Base-by-base conservation (phyloP, 2,329 filamentous ascomycete genomes). In the Fonsecaea erecta region DNA sequence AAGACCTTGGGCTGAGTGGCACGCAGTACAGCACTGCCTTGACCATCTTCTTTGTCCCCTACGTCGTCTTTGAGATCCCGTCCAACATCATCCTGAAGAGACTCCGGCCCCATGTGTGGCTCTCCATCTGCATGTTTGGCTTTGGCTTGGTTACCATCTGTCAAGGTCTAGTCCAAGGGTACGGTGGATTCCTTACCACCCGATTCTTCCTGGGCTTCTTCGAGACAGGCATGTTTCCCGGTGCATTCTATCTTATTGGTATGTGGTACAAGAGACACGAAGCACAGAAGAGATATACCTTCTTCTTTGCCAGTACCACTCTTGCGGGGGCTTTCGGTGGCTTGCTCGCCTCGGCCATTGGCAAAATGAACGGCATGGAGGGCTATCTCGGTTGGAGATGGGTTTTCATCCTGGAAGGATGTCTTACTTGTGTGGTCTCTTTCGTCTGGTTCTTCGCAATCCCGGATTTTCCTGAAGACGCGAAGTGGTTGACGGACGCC, bases 271-370 rank as follows among this genome's bases (percentile, higher is more conserved):
- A 89, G 65, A 87, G 94, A 65, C 83, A 83, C 52, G 95, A 98
- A 78, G 92, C 93, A 1, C 94, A 98, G 78, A 92, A 92, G 73
- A 88, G 95, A 32, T 97, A 93, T 79, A 91, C 89, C 16, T 93
- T 98, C 82, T 98, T 98, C 83, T 98, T 98, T 82, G 88, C 86
- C 73, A 91, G 83, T 7, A 85, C 86, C 1, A 85, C 84, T 0
- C 78, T 87, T 1, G 85, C 86, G 1, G 86, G 86, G 52, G 86
- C 86, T 1, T 88, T 88, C 67, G 86, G 87, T 55, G 86, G 86
- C 18, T 78, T 89, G 9, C 77, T 89, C 16, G 86, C 86, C 2
- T 83, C 83, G 34, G 86, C 81, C 24, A 84, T 89, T 57, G 82
- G 85, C 34, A 83, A 86, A 73, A 86, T 89, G 82, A 71, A 80